Evolutionary conservation across 2,329 filamentous ascomycete species (phyloP), one percentile per base, ranked within the genome.

Genomic region (Claviceps pusilla): DNA sequence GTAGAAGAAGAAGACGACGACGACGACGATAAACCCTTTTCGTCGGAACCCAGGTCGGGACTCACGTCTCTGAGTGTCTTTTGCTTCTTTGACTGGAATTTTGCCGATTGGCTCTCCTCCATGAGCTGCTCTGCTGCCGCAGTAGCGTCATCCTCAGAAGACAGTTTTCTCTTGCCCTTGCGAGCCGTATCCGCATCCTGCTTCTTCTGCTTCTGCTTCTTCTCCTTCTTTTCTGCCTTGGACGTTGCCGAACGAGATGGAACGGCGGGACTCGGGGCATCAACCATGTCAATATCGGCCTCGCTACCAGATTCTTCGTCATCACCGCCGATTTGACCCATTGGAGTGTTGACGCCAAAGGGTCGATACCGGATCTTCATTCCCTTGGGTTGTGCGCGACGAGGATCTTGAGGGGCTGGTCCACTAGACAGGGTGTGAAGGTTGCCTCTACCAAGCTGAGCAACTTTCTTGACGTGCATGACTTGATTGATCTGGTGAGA

Each of bases 291-390:
- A 6, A 69, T 65, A 55, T 72, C 72, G 5, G 69, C 71, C 16
- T 75, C 72, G 12, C 65, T 67, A 24, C 73, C 73, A 62, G 76
- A 60, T 1, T 60, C 57, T 0, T 60, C 68, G 31, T 72, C 73
- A n/a, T 72, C 72, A n/a, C 42, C 53, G 11, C 73, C 73, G 58
- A 75, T 75, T 14, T 58, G 64, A 48, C 61, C 64, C 59, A 65
- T 62, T 35, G 65, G 56, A 28, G 60, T 63, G 55, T 62, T 63
- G 47, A 79, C 73, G 33, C 86, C 86, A 48, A 84, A 77, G 1
- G 86, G 85, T 53, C 76, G 76, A 66, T 79, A 89, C 39, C 85
- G 79, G 67, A 82, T 77, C 61, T 76, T 80, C 53, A 90, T 69
- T 7, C 81, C 83, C 61, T 77, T 74, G 1, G 86, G 84, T 65